A percentile compares a stretch with the other conserved stretches of the same genome.
phyloP scores from a whole-genome alignment of 495 filamentous ascomycete genomes.

The Aspergillus asperescens region DNA sequence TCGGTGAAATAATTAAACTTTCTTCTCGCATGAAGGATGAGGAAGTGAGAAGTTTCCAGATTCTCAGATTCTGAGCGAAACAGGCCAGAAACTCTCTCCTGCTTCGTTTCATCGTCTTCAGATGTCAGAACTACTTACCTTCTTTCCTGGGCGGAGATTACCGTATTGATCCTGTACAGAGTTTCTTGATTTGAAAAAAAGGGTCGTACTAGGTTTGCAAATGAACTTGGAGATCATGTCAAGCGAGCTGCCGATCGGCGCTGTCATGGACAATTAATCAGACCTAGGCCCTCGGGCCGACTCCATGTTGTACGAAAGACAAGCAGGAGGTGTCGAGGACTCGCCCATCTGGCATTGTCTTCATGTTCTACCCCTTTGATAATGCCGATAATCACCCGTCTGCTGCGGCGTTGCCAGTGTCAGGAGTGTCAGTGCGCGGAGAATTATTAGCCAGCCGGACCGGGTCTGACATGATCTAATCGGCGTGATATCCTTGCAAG shows the following conservation, averaged over 20 bases:
- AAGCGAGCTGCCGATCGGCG: not conserved
- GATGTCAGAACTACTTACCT: no score
- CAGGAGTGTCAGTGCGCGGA: slow-evolving; percentile 6
- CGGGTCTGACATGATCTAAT: slow-evolving; percentile 8
- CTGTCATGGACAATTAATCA: not conserved
- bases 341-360: not conserved
- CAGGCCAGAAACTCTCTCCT: not conserved
- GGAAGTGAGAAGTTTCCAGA: not conserved
- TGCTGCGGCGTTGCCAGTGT: not conserved
- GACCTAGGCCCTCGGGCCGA: not conserved
- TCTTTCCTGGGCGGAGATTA: slow-evolving; percentile 1
- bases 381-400: slow-evolving; percentile 17
- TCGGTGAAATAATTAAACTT: slow-evolving; percentile 12
- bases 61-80: not conserved
- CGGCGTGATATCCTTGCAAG: not conserved
- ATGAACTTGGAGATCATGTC: not conserved
- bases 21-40: not conserved
- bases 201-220: not conserved
- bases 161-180: not conserved
- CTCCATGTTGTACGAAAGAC: not conserved
- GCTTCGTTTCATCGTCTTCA: slow-evolving; percentile 1
- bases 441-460: slow-evolving; percentile 6
- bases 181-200: not conserved
- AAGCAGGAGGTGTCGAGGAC: no score
- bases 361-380: not conserved